A percentile compares a stretch with the other conserved stretches of the same genome.
phyloP scores from a whole-genome alignment of 2,329 filamentous ascomycete species.

The Microsporum ferrugineum region DNA sequence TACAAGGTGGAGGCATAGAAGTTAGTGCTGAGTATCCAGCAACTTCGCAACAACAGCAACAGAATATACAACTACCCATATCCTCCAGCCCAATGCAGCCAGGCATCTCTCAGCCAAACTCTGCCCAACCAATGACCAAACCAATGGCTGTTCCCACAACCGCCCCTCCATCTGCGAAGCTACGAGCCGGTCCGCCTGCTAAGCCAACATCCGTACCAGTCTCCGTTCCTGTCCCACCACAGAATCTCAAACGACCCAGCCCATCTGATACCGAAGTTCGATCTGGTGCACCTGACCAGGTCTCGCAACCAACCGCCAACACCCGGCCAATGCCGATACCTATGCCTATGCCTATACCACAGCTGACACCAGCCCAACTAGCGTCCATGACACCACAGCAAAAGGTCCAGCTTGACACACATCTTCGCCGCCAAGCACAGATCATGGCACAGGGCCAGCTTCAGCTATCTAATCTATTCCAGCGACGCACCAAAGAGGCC shows the following conservation, averaged over 20 bases:
- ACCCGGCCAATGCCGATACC: conserved; percentile 16
- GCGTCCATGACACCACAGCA: conserved; percentile 34
- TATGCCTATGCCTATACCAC: conserved; percentile 15
- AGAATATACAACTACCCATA: background rate
- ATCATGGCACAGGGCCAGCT: conserved; percentile 5
- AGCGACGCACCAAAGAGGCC: conserved; percentile 23
- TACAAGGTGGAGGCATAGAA: background rate
- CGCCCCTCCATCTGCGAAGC: conserved; percentile 15
- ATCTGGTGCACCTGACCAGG: conserved; percentile 23
- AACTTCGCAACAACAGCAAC: background rate
- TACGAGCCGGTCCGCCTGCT: conserved; percentile 18
- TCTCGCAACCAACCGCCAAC: conserved; percentile 15
- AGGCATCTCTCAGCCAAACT: background rate
- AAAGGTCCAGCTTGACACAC: conserved; percentile 28
- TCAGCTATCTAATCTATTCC: conserved; percentile 25
- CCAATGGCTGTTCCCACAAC: background rate
- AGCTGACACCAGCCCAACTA: conserved; percentile 27
- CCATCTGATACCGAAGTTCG: conserved; percentile 38
- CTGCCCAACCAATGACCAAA: conserved; percentile 4
- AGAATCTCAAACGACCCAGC: conserved; percentile 33
- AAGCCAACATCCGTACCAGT: conserved; percentile 18
- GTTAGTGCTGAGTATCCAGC: background rate
- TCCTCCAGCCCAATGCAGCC: conserved; percentile 3
- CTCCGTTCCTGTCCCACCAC: conserved; percentile 14
- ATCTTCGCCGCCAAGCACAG: conserved; percentile 19